Evolutionary conservation across 2,329 filamentous ascomycete species (phyloP), one percentile per base, ranked within the genome.

Genomic region (Neoascochyta sp.): DNA sequence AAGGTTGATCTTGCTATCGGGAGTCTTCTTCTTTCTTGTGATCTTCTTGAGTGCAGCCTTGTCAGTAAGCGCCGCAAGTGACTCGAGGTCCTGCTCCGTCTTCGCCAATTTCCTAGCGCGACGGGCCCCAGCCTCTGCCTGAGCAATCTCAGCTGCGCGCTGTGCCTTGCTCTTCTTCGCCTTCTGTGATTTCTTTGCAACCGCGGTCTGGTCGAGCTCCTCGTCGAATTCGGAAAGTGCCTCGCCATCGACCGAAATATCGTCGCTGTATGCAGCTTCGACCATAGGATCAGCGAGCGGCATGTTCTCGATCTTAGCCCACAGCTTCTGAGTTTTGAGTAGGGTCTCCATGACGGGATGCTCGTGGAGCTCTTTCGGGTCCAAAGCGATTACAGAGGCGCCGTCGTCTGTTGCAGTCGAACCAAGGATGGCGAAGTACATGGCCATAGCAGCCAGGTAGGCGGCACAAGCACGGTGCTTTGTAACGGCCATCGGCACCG

Each of bases 351-450:
- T 96, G 38, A 98, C 78, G 9, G 87, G 81, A 62, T 98, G 92
- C 30, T 95, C 86, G 39, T 86, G 81, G 22, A 98, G 67, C 47
- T 94, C 81, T n/a, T 74, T 70, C 4, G 90, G 84, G 32, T 85
- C 75, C 43, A 93, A 65, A 0, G 86, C 74, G 36, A 79, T 73
- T 9, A 66, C 63, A 5, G 52, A 42, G 0, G 68, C 63, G 6
- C 71, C 72, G 19, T 70, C 65, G 1, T 69, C 67, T 36, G 80
- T 78, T 27, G 80, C 73, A 1, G 86, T 81, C 0, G 87, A 94
- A 8, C 87, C 86, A n/a, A 98, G 68, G 19, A 96, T 76, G 20
- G 89, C 86, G 61, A 98, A 95, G 63, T 98, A 98, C 78, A 95
- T 89, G 27, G 85, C 82, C 46, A 98, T 71, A 1, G 86, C 76